Evolutionary conservation across 139 green algal species (phyloP).

Genomic region (Chlamydomonas sphaeroides): DNA sequence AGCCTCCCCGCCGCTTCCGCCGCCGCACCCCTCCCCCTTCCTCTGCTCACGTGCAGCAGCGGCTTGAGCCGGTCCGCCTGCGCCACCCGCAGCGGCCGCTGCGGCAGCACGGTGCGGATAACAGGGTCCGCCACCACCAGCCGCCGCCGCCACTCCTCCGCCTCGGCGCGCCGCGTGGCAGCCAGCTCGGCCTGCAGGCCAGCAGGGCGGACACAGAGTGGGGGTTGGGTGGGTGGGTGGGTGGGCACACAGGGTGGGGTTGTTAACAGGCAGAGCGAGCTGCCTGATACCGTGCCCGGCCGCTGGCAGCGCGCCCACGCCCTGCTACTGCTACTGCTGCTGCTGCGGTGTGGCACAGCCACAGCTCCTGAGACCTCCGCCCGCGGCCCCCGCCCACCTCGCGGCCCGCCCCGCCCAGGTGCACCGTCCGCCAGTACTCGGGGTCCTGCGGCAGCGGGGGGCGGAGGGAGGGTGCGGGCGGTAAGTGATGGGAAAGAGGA

Average conservation of each 20-base stretch:
- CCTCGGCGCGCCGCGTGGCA: slow-evolving; percentile 19
- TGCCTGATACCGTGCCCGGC: too few relatives aligned
- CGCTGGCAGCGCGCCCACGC: too few relatives aligned
- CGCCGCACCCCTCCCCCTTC: too few relatives aligned
- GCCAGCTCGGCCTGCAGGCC: slow-evolving; percentile 12
- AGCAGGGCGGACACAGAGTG: neutral
- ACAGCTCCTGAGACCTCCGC: too few relatives aligned
- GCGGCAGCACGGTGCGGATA: slow-evolving; percentile 49
- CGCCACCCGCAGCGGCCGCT: slow-evolving; percentile 18
- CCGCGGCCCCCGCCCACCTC: slow-evolving; percentile 35
- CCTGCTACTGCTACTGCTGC: too few relatives aligned
- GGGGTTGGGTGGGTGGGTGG: too few relatives aligned
- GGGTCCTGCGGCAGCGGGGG: slow-evolving; percentile 57
- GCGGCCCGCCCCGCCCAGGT: slow-evolving; percentile 37
- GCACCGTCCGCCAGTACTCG: slow-evolving; percentile 64
- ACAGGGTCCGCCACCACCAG: slow-evolving; percentile 55
- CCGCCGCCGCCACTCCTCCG: slow-evolving; percentile 48
- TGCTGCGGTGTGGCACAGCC: too few relatives aligned
- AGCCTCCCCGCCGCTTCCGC: neutral
- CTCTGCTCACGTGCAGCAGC: slow-evolving; percentile 48
- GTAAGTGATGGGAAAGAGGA: too few relatives aligned
- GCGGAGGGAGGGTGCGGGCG: too few relatives aligned
- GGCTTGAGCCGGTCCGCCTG: slow-evolving; percentile 52
- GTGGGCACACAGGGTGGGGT: neutral
- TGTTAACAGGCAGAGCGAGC: too few relatives aligned